Base-by-base conservation (phyloP, 352 stramenopile genomes). In the Phytophthora brassicae region DNA sequence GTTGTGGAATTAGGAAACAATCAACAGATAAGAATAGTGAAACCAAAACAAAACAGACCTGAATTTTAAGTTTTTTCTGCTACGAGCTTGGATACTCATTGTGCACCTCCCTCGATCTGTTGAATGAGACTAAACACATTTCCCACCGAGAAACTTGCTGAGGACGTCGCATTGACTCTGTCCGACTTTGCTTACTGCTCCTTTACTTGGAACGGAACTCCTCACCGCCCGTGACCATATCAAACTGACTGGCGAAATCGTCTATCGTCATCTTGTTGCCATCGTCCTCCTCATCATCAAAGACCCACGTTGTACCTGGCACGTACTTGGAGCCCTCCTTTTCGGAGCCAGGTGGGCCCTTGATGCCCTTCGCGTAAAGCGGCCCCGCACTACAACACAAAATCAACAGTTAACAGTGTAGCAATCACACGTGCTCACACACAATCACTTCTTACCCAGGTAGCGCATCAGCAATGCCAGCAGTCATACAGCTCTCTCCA, bases 271-370 rank as follows among this genome's bases (percentile, higher is more conserved):
- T 88, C 46, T 87, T 92, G 38, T 58, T 70, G 53, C 84, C 80
- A 46, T 87, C 84, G 48, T 87, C 84, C 7, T 92, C 85, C 31
- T 94, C 87, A 52, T 94, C 85, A 58, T 95, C 86, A 48, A 96
- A 96, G 38, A 94, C 85, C 87, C 87, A 96, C 61, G 87, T 96
- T 43, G 87, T 96, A 23, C 87, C 87, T 13, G 87, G 87, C 26
- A 96, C 86, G 63, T 96, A 96, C 61, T 90, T 92, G 31, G 84
- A 86, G 44, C 51, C 73, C 49, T 94, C 84, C 0, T 65, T 62
- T 7, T 90, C 82, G 2, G 74, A 75, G 2, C 81, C 84, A 9
- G 81, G 60, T 3, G 83, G 83, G 1, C 86, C 64, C 57, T 92
- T 94, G 33, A 64, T 94, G 48, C 84, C 84, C 56, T 89, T 90